These are phyloP conservation scores for Metschnikowia proteae DNA, from an alignment of 805 yeast species.

Conservation along the genomic window DNA sequence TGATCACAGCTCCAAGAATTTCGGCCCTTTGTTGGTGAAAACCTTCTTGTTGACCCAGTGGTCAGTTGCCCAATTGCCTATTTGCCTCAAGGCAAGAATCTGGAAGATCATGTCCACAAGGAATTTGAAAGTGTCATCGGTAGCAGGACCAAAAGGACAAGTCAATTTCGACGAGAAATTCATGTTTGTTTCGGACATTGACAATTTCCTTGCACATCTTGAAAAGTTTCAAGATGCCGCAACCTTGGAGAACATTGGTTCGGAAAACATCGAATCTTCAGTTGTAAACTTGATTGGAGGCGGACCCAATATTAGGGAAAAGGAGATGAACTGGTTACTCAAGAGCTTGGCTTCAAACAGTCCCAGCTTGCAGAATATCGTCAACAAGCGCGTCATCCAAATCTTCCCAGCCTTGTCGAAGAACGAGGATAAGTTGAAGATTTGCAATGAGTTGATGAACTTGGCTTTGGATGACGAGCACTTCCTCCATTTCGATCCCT, in stretches of 20 bases:
- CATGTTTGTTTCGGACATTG: conserved; percentile 31
- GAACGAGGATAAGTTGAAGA: conserved; percentile 50
- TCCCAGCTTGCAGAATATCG: conserved; percentile 33
- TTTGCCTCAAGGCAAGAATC: conserved; percentile 48
- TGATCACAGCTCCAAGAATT: conserved; percentile 45
- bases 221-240: conserved; percentile 36
- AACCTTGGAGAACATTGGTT: conserved; percentile 44
- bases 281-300: conserved; percentile 58
- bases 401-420: conserved; percentile 54
- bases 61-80: conserved; percentile 28
- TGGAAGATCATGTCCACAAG: conserved; percentile 30
- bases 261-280: conserved; percentile 51
- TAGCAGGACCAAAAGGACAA: not conserved
- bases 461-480: conserved; percentile 49
- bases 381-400: conserved; percentile 48
- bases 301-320: conserved; percentile 6
- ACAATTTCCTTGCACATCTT: conserved; percentile 37
- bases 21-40: conserved; percentile 50
- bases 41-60: conserved; percentile 74
- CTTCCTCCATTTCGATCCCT: conserved; percentile 30
- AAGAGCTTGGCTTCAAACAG: conserved; percentile 38
- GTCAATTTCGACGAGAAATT: conserved; percentile 31
- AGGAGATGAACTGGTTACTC: conserved; percentile 60
- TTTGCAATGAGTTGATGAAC: conserved; percentile 48
- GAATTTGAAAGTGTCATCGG: conserved; percentile 8